Base-by-base conservation (phyloP, 495 filamentous ascomycete genomes). In the Penicillium nucicola region DNA sequence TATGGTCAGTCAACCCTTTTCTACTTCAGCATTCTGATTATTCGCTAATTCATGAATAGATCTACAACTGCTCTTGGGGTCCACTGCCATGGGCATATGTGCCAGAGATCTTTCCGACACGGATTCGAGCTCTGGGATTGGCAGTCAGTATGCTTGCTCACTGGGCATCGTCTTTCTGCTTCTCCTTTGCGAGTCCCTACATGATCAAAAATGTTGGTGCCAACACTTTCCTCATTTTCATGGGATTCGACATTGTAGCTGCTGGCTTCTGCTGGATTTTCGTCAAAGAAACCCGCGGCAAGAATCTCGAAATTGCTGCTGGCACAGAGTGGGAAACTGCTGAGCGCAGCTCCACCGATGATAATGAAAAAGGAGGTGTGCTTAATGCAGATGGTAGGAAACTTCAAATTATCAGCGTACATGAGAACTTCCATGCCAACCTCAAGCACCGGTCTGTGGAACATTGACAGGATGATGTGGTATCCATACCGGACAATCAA, bases 101-200 rank as follows among this genome's bases (percentile, higher is more conserved):
- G 4, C 58, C 58, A 2, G 63, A 66, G 44, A 65, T 66, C 28
- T 66, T 66, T 48, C 61, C 61, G 10, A 66, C 55, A 4, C 53
- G 57, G 31, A 62, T 62, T 35, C 55, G 63, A 19, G 61, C 63
- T 10, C 50, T 64, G 1, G 63, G 63, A 2, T 30, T 64, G 36
- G 61, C 55, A 39, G 42, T 64, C 33, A 64, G 57, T 37, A 64
- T 64, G 58, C 48, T 64, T 22, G 61, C 61, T 14, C 58, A 61
- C 19, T 64, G 58, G 58, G 61, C 61, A 34, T 58, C 61, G 11
- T 64, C 58, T 10, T 64, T 64, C 52, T 64, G 61, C 41, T 64
- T 64, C 48, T 58, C 58, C 6, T 64, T 64, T 35, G 50, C 61
- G 20, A 61, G 61, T 47, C 61, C 55, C 11, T 64, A 64, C 31